These are phyloP conservation scores for Stellera chamaejasme DNA, from an alignment of 345 rosid species.

Conservation along the genomic window DNA sequence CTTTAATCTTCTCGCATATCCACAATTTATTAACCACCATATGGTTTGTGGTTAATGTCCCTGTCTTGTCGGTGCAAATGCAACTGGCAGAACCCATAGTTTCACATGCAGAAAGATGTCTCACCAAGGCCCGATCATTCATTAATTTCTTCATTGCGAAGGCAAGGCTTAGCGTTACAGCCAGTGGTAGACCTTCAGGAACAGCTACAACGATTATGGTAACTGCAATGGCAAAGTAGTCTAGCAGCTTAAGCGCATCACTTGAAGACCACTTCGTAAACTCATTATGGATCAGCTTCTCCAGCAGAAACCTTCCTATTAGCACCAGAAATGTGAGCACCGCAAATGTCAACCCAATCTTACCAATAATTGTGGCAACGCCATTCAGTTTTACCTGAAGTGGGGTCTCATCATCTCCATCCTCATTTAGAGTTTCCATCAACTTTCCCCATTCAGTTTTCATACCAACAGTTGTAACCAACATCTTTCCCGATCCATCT, in stretches of 20 bases:
- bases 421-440: slow-evolving; percentile 43
- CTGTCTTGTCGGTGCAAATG: slow-evolving; percentile 62
- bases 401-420: slow-evolving; percentile 41
- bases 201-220: slow-evolving; percentile 58
- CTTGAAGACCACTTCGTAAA: slow-evolving; percentile 33
- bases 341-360: slow-evolving; percentile 43
- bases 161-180: slow-evolving; percentile 60
- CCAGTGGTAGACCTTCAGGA: slow-evolving; percentile 59
- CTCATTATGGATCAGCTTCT: slow-evolving; percentile 25
- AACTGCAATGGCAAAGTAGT: slow-evolving; percentile 51
- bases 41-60: slow-evolving; percentile 52
- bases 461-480: slow-evolving; percentile 56
- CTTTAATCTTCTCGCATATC: slow-evolving; percentile 20
- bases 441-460: slow-evolving; percentile 59
- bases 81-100: slow-evolving; percentile 58
- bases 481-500: slow-evolving; percentile 35
- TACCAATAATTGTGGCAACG: slow-evolving; percentile 51
- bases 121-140: slow-evolving; percentile 47
- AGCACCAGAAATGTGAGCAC: slow-evolving; percentile 38
- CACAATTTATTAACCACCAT: slow-evolving; percentile 50
- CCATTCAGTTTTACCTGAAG: slow-evolving; percentile 59
- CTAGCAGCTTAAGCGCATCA: slow-evolving; percentile 37
- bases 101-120: slow-evolving; percentile 57
- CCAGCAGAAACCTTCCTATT: slow-evolving; percentile 36
- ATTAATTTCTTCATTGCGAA: slow-evolving; percentile 58